Evolutionary conservation across 805 yeast genomes (phyloP).

Genomic region (Candida odintsovae): DNA sequence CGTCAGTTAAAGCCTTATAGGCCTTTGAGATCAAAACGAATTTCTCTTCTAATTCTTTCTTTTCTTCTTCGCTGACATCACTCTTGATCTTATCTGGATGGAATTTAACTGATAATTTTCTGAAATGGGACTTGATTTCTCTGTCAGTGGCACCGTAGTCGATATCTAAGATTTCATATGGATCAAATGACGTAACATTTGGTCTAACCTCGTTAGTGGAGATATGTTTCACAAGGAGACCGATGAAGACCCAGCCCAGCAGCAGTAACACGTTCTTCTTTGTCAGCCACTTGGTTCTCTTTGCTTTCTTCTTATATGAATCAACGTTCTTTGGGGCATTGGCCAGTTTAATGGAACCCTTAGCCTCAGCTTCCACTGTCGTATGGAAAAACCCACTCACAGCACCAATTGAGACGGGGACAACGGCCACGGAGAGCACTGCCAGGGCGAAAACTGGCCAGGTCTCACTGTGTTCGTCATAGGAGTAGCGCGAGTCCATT

Average conservation of each 20-base stretch:
- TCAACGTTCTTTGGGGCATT: slow-evolving; percentile 7
- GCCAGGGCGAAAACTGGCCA: slow-evolving; percentile 25
- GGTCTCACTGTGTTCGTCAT: slow-evolving; percentile 23
- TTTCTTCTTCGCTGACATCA: slow-evolving; percentile 45
- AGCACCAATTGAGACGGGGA: slow-evolving; percentile 16
- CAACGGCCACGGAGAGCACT: slow-evolving; percentile 18
- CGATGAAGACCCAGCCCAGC: slow-evolving; percentile 26
- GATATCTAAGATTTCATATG: slow-evolving; percentile 80
- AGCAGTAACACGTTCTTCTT: slow-evolving; percentile 13
- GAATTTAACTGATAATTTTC: slow-evolving; percentile 78
- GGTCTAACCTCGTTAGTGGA: slow-evolving; percentile 30
- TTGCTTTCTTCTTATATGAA: slow-evolving; percentile 2
- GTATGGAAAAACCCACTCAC: slow-evolving; percentile 3
- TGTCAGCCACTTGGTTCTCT: slow-evolving; percentile 8
- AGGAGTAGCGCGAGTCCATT: slow-evolving; percentile 23
- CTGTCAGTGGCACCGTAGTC: slow-evolving; percentile 63
- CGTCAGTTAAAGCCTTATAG: slow-evolving; percentile 92
- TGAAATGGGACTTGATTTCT: slow-evolving; percentile 75
- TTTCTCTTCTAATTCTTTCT: slow-evolving; percentile 57
- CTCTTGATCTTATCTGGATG: slow-evolving; percentile 90
- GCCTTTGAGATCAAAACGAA: slow-evolving; percentile 86
- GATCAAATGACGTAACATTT: slow-evolving; percentile 65
- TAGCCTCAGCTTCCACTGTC: background rate
- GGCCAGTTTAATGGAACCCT: slow-evolving; percentile 6
- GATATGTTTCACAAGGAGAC: slow-evolving; percentile 32